Percentiles rank a stretch among this genome's conserved stretches.
Conservation (phyloP, 768 basidiomycete genomes). For the Pisolithus orientalis region DNA sequence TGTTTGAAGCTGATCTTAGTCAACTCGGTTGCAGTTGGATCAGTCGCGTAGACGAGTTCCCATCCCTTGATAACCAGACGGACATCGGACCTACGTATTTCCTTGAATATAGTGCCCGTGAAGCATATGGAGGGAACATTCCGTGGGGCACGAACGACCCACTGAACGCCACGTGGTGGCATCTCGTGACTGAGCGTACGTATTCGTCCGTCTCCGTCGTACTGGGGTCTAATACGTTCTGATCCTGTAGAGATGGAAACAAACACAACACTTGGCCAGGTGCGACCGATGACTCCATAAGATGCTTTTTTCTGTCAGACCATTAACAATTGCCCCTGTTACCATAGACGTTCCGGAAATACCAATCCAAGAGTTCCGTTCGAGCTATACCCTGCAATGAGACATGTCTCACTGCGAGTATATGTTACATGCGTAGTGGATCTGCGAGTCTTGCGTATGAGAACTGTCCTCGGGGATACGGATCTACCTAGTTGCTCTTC, state of each 20-base stretch:
- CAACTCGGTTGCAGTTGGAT: constrained; percentile 44
- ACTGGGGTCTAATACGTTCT: background rate
- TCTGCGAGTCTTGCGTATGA: constrained; percentile 51
- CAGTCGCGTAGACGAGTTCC: constrained; percentile 53
- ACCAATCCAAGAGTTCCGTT: constrained; percentile 66
- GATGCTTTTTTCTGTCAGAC: background rate
- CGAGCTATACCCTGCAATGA: constrained; percentile 46
- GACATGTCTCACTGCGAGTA: constrained; percentile 51
- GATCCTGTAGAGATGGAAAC: constrained; percentile 16
- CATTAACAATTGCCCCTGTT: background rate
- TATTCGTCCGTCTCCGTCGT: background rate
- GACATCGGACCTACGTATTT: constrained; percentile 51
- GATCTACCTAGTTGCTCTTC: constrained; percentile 40
- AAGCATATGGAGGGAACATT: constrained; percentile 49
- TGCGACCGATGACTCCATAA: constrained; percentile 1
- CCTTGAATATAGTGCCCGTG: constrained; percentile 62
- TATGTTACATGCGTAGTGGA: constrained; percentile 70
- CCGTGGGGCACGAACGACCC: constrained; percentile 59
- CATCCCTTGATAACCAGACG: constrained; percentile 48
- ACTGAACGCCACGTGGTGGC: constrained; percentile 78
- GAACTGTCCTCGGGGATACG: constrained; percentile 58
- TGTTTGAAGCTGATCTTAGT: background rate
- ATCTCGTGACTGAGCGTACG: constrained; percentile 63
- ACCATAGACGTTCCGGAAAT: constrained; percentile 49
- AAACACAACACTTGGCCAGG: constrained; percentile 17